phyloP scores from a whole-genome alignment of 192 early-diverging fungal genomes.

The Radiomyces spectabilis region DNA sequence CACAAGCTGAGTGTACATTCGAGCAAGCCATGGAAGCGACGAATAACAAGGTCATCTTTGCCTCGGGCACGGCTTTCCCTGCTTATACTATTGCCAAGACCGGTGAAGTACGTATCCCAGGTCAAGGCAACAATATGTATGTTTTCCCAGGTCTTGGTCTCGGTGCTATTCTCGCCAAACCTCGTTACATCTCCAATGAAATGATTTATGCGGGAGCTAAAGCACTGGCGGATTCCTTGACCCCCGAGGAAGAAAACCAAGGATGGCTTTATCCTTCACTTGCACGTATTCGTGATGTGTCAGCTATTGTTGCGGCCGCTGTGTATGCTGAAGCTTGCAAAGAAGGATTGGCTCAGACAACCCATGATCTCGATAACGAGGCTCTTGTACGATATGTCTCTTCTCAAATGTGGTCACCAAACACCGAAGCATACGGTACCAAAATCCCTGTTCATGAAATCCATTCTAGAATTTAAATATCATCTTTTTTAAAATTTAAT shows the following conservation, averaged over 20 bases:
- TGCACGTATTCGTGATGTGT: conserved; percentile 80
- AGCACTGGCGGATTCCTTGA: conserved; percentile 72
- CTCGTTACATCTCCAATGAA: conserved; percentile 63
- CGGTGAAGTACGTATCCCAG: conserved; percentile 49
- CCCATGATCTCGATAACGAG: background rate
- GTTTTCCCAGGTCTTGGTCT: conserved; percentile 79
- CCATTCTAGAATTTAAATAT: too few species aligned
- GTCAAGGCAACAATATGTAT: conserved; percentile 81
- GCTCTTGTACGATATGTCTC: conserved; percentile 7
- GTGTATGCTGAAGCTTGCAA: conserved; percentile 48
- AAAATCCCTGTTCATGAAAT: too few species aligned
- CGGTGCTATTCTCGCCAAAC: conserved; percentile 70
- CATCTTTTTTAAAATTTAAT: too few species aligned
- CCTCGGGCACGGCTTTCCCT: conserved; percentile 95
- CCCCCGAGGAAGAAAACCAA: conserved; percentile 53
- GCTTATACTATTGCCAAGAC: conserved; percentile 59
- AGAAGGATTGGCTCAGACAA: conserved; percentile 14
- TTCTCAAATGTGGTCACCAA: conserved; percentile 15
- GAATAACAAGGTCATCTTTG: conserved; percentile 88
- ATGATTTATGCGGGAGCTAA: conserved; percentile 77
- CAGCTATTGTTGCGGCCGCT: conserved; percentile 72
- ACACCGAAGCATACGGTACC: conserved; percentile 8
- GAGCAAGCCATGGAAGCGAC: conserved; percentile 84
- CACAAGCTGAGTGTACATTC: conserved; percentile 92
- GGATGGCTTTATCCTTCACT: conserved; percentile 81